Percentiles rank a stretch among this genome's conserved stretches.
Conservation (phyloP, 192 early-diverging fungal species). For the Entrophospora sp. region DNA sequence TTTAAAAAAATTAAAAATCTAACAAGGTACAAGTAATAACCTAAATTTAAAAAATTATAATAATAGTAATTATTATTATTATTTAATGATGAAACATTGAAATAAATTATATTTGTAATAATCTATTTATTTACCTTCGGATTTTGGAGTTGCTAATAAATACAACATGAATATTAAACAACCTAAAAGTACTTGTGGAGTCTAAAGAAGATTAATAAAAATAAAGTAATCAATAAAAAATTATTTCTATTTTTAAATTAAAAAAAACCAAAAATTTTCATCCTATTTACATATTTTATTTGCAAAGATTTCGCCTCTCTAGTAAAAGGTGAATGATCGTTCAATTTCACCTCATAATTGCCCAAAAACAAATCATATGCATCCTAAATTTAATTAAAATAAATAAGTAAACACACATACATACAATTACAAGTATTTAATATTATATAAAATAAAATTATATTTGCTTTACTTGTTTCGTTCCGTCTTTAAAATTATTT, state of each 20-base stretch:
- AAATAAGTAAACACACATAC: neutral
- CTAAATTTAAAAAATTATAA: conserved; percentile 14
- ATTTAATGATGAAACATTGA: neutral
- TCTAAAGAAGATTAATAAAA: conserved; percentile 26
- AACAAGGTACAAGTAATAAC: conserved; percentile 21
- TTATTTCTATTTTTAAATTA: neutral
- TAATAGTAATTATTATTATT: conserved; percentile 9
- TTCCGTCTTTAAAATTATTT: conserved; percentile 94
- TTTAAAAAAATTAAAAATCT: conserved; percentile 36
- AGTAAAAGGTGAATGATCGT: conserved; percentile 39
- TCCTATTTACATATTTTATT: conserved; percentile 44
- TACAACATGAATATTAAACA: neutral
- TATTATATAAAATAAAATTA: conserved; percentile 2
- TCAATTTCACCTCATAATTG: conserved; percentile 34
- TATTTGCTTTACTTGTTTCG: conserved; percentile 49
- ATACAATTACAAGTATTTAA: neutral
- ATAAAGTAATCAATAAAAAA: neutral
- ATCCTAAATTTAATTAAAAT: conserved; percentile 42
- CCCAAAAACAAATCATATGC: conserved; percentile 85
- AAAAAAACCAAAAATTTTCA: too few species aligned
- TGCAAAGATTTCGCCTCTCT: conserved; percentile 47
- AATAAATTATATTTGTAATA: neutral
- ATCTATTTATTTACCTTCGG: neutral
- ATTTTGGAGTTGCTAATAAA: neutral
- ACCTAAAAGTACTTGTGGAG: conserved; percentile 26